These are phyloP conservation scores for Helianthus tuberosus DNA, from an alignment of 129 eudicot genomes.

Conservation along the genomic window DNA sequence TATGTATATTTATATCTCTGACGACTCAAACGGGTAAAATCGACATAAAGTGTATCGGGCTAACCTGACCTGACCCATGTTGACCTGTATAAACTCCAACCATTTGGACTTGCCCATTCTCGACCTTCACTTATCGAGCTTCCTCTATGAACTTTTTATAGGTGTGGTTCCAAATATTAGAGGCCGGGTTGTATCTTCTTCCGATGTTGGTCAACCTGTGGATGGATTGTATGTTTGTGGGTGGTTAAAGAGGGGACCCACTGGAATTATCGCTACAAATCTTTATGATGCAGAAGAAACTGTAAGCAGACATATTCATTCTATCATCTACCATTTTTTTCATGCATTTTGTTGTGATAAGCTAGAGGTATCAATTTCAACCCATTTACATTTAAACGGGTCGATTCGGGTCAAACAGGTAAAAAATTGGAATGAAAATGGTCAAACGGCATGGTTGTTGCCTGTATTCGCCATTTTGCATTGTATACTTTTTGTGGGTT, in stretches of 20 bases:
- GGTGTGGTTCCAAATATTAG: slow-evolving; percentile 80
- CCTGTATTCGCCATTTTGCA: neutral
- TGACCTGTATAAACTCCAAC: neutral
- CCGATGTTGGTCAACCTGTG: slow-evolving; percentile 42
- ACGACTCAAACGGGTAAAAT: neutral
- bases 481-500: slow-evolving; percentile 5
- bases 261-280: slow-evolving; percentile 91
- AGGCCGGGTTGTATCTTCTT: slow-evolving; percentile 64
- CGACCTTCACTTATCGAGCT: neutral
- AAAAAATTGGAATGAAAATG: neutral
- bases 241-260: slow-evolving; percentile 99
- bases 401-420: neutral
- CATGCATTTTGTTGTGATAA: neutral
- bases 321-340: neutral
- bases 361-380: neutral
- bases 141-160: slow-evolving; percentile 28
- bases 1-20: slow-evolving; percentile 12
- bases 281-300: slow-evolving; percentile 96
- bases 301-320: slow-evolving; percentile 42
- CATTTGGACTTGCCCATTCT: neutral
- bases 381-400: neutral
- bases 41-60: neutral
- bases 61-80: neutral
- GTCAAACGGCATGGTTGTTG: neutral
- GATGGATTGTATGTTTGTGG: slow-evolving; percentile 88